These are phyloP conservation scores for Skeletonema grethae DNA, from an alignment of 108 stramenopile species.

Conservation along the genomic window DNA sequence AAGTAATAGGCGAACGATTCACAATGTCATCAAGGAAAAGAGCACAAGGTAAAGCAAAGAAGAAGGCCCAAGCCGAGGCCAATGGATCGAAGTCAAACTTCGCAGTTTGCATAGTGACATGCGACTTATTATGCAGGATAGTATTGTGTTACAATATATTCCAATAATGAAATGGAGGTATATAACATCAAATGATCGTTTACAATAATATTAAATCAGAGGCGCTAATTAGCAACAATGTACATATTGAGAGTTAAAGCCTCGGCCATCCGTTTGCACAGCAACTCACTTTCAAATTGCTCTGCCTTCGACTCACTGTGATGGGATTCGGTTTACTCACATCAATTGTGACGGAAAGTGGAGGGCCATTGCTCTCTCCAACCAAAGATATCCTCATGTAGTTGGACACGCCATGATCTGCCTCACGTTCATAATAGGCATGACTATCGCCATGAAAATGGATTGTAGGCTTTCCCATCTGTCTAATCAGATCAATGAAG, in stretches of 20 bases:
- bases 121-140: too few species aligned
- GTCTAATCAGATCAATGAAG: slow-evolving; percentile 16
- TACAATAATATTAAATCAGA: too few species aligned
- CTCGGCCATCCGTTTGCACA: slow-evolving; percentile 41
- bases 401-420: slow-evolving; percentile 23
- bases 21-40: too few species aligned
- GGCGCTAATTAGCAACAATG: too few species aligned
- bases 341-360: slow-evolving; percentile 31
- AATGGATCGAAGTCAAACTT: background rate
- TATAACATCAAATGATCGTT: too few species aligned
- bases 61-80: too few species aligned
- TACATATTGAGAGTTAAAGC: too few species aligned
- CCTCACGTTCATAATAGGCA: slow-evolving; percentile 29
- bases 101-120: too few species aligned
- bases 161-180: too few species aligned
- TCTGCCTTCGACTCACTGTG: slow-evolving; percentile 28
- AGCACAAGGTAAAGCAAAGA: too few species aligned
- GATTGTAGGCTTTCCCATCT: slow-evolving; percentile 46
- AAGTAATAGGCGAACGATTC: too few species aligned
- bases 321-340: slow-evolving; percentile 28
- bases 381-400: slow-evolving; percentile 43
- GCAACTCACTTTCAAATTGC: slow-evolving; percentile 34
- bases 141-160: too few species aligned
- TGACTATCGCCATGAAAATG: slow-evolving; percentile 65
- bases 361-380: slow-evolving; percentile 21